phyloP scores from a whole-genome alignment of 495 filamentous ascomycete genomes.

The Chaetomidium leptoderma region DNA sequence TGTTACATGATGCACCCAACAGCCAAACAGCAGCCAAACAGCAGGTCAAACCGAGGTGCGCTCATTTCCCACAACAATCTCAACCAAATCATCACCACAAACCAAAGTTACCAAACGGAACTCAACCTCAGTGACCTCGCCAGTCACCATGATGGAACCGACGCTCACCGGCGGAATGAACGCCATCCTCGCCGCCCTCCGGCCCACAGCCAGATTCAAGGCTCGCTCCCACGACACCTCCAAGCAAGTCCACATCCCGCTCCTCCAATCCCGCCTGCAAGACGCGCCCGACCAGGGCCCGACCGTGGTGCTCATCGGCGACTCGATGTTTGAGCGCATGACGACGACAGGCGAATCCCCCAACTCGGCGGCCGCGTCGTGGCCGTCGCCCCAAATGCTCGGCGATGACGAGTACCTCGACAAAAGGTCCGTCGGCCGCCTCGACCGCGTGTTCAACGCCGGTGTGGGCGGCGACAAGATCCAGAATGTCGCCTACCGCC shows the following conservation, averaged over 20 bases:
- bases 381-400: constrained; percentile 23
- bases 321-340: constrained; percentile 34
- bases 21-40: no score
- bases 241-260: constrained; percentile 14
- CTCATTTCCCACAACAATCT: no score
- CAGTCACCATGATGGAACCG: no score
- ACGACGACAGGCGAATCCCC: constrained; percentile 24
- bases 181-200: constrained; percentile 1
- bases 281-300: neutral
- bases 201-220: constrained; percentile 19
- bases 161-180: neutral
- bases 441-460: constrained; percentile 13
- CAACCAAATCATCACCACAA: no score
- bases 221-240: constrained; percentile 24
- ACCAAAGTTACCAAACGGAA: no score
- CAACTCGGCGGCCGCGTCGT: constrained; percentile 15
- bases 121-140: no score
- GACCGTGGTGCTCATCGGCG: constrained; percentile 26
- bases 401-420: no score
- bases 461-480: constrained; percentile 32
- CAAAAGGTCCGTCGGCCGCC: neutral
- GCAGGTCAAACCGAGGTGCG: no score
- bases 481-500: constrained; percentile 34
- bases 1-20: no score
- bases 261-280: neutral